Percentiles rank a stretch among this genome's conserved stretches.
Conservation (phyloP, 2,329 filamentous ascomycete genomes). For the Talaromyces sp. region DNA sequence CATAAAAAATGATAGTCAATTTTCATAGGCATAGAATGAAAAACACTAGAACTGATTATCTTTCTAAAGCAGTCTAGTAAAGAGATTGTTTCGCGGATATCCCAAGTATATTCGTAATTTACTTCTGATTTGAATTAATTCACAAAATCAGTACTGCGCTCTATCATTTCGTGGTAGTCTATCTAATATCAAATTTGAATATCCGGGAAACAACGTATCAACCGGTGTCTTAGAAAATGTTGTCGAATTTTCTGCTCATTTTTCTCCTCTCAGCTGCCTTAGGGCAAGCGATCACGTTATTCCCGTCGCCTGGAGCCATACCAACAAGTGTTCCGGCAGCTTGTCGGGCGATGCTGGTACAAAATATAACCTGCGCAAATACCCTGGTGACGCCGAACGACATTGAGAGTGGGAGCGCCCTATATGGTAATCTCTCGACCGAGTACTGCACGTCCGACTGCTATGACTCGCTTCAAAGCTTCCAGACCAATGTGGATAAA, state of each 20-base stretch:
- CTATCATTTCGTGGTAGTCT: too few species aligned
- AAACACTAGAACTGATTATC: too few species aligned
- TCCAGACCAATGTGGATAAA: not conserved
- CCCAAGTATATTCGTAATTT: too few species aligned
- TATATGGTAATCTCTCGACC: not conserved
- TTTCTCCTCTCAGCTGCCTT: not conserved
- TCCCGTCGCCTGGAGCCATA: not conserved
- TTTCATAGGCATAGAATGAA: too few species aligned
- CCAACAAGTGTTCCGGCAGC: not conserved
- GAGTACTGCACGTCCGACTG: not conserved
- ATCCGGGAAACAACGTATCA: too few species aligned
- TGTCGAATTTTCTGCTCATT: not conserved
- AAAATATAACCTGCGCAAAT: not conserved
- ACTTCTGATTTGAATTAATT: too few species aligned
- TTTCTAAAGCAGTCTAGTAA: too few species aligned
- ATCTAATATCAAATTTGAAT: too few species aligned
- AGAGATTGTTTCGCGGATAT: too few species aligned
- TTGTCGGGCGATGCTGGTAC: not conserved
- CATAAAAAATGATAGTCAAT: too few species aligned
- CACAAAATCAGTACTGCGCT: too few species aligned
- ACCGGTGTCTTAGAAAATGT: too few species aligned
- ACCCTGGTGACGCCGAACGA: not conserved
- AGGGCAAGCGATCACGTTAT: not conserved
- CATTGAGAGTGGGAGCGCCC: not conserved
- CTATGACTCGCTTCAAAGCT: not conserved